Conservation (phyloP, 176 grass and related monocot genomes). For the Coix lacrymajobi region DNA sequence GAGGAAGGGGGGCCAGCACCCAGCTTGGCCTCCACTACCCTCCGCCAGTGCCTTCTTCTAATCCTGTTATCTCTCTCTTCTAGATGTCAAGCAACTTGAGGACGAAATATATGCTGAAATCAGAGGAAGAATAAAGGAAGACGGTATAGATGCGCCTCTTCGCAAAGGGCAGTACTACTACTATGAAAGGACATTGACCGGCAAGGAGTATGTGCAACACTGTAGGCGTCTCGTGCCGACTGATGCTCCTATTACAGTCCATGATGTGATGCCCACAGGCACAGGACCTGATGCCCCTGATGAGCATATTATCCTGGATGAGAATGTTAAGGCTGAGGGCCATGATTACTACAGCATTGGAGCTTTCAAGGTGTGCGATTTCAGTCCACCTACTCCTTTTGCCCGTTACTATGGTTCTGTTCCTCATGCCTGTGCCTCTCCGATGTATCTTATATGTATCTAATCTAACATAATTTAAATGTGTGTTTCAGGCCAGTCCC, state of each 20-base stretch:
- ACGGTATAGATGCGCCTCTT: constrained; percentile 53
- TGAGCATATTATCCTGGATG: constrained; percentile 86
- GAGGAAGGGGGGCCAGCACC: too few species aligned
- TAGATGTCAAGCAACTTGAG: constrained; percentile 76
- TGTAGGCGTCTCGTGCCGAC: constrained; percentile 51
- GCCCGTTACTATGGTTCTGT: background rate
- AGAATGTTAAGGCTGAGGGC: constrained; percentile 70
- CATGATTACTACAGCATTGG: constrained; percentile 75
- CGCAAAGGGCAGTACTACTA: constrained; percentile 68
- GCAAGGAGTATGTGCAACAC: constrained; percentile 80
- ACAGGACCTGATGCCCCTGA: constrained; percentile 47
- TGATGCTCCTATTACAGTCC: constrained; percentile 41
- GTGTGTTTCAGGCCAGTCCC: constrained; percentile 66
- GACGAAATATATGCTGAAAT: constrained; percentile 80
- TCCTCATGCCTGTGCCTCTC: background rate
- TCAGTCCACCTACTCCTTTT: background rate
- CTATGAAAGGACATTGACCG: constrained; percentile 64
- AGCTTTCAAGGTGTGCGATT: constrained; percentile 54
- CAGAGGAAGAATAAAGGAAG: constrained; percentile 85
- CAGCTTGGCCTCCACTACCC: too few species aligned
- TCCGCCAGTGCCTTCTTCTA: too few species aligned
- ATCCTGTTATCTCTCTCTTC: background rate
- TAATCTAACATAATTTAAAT: background rate
- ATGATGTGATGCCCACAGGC: constrained; percentile 72
- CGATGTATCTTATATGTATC: background rate